phyloP scores from a whole-genome alignment of 1,284 basidiomycete genomes.

The Ceratobasidium sp. region DNA sequence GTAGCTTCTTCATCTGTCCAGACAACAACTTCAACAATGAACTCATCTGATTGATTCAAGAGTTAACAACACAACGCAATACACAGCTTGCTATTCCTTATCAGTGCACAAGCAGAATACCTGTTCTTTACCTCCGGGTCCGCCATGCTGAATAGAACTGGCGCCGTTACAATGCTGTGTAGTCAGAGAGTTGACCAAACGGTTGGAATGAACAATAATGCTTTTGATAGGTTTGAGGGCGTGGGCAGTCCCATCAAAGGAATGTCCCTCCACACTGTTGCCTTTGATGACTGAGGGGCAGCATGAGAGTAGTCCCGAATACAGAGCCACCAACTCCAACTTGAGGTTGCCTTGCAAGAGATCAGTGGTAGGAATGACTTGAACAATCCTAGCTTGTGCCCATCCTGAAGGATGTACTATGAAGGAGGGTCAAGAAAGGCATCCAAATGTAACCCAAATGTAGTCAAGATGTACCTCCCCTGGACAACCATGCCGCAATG shows the following conservation, averaged over 20 bases:
- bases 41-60: slow-evolving; percentile 1
- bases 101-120: slow-evolving; percentile 1
- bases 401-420: slow-evolving; percentile 6
- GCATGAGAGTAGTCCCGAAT: slow-evolving; percentile 1
- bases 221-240: slow-evolving; percentile 13
- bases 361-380: slow-evolving; percentile 4
- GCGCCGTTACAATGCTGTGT: not conserved
- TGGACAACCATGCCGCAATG: not conserved
- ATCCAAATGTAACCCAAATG: not conserved
- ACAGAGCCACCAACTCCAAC: not conserved
- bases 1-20: not conserved
- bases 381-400: slow-evolving; percentile 19
- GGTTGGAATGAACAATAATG: not conserved
- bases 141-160: not conserved
- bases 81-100: not conserved
- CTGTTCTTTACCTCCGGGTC: slow-evolving; percentile 1
- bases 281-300: not conserved
- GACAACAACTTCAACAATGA: not conserved
- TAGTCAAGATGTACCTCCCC: not conserved
- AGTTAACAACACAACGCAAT: not conserved
- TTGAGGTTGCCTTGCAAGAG: slow-evolving; percentile 8
- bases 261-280: not conserved
- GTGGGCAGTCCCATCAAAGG: not conserved
- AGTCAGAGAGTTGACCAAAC: not conserved
- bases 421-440: too few species aligned